A percentile compares a stretch with the other conserved stretches of the same genome.
Evolutionary conservation across 805 yeast species (phyloP).

Genomic region (Wickerhamiella qilinensis): DNA sequence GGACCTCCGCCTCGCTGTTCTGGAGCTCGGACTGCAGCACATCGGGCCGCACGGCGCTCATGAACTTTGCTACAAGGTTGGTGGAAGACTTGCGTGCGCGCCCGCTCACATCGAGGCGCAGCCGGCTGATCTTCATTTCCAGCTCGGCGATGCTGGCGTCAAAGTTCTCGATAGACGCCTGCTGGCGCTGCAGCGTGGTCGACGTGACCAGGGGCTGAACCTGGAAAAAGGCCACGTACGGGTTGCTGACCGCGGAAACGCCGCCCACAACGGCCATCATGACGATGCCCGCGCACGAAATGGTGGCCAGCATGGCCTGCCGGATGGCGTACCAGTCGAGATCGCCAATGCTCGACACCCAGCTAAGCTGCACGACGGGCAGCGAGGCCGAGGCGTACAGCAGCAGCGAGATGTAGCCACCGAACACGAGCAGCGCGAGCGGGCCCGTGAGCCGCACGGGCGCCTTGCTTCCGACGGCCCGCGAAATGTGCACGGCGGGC

Average conservation of each 20-base stretch:
- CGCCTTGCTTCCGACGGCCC: constrained; percentile 6
- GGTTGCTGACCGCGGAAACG: constrained; percentile 26
- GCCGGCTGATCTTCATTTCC: constrained; percentile 15
- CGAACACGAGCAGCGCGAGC: too few species aligned
- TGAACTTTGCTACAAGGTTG: constrained; percentile 18
- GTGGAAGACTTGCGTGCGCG: constrained; percentile 13
- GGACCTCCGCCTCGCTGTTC: constrained; percentile 15
- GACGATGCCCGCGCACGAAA: constrained; percentile 26
- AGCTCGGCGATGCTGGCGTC: constrained; percentile 17
- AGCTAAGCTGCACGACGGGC: too few species aligned
- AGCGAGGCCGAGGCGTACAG: too few species aligned
- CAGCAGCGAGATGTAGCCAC: too few species aligned
- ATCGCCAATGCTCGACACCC: too few species aligned
- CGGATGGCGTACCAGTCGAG: constrained; percentile 14
- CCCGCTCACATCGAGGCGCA: constrained; percentile 13
- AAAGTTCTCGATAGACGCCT: constrained; percentile 18
- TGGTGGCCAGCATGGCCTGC: constrained; percentile 19
- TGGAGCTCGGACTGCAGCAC: constrained; percentile 4
- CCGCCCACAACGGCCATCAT: constrained; percentile 27
- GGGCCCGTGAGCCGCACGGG: too few species aligned
- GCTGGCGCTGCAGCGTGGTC: constrained; percentile 19
- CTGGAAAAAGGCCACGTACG: constrained; percentile 22
- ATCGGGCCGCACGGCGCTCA: constrained; percentile 5
- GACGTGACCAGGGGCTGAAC: constrained; percentile 16
- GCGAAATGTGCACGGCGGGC: constrained; percentile 11